Evolutionary conservation across 2,329 filamentous ascomycete genomes (phyloP), one percentile per base, ranked within the genome.

Genomic region (Lecanicillium sp.): DNA sequence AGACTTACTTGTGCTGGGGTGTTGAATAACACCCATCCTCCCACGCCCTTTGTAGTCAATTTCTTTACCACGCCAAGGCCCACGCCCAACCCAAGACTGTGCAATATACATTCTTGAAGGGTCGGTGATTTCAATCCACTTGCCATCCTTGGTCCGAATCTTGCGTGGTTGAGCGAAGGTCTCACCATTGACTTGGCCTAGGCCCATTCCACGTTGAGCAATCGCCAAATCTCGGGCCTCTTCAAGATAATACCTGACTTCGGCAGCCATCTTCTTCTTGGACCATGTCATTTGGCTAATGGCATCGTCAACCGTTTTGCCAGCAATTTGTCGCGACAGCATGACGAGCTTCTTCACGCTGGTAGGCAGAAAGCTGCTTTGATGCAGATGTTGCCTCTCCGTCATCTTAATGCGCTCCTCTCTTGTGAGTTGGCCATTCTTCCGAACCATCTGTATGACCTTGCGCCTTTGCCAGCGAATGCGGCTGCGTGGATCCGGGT

Each of bases 241-340:
- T 55, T 92, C 78, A 14, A 98, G 68, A 55, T 92, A 85, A 54
- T 78, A 80, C 49, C 75, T 68, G 19, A 96, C 78, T 53, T 95
- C 87, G 48, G 76, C 70, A 6, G 90, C 85, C 46, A 83, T 84
- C 67, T 88, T 90, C 76, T 98, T 98, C 70, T 87, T 86, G 60
- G 83, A 90, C 67, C 90, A 96, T 40, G 82, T 78, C 86, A 98
- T 95, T 70, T 98, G 92, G 39, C 85, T 65, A 48, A 96, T 85
- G 12, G 92, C 92, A 27, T 98, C 89, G 42, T 94, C 87, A 44
- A 98, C 71, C n/a, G 82, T 81, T 74, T 95, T 96, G 48, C 92
- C 92, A 3, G 80, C 74, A 54, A 98, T 92, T 65, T 96, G 92
- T 40, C 83, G 78, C 17, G 90, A 81, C 35, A 98, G 67, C 51